phyloP scores from a whole-genome alignment of 805 yeast species.

The Isabelozyma gotoi region DNA sequence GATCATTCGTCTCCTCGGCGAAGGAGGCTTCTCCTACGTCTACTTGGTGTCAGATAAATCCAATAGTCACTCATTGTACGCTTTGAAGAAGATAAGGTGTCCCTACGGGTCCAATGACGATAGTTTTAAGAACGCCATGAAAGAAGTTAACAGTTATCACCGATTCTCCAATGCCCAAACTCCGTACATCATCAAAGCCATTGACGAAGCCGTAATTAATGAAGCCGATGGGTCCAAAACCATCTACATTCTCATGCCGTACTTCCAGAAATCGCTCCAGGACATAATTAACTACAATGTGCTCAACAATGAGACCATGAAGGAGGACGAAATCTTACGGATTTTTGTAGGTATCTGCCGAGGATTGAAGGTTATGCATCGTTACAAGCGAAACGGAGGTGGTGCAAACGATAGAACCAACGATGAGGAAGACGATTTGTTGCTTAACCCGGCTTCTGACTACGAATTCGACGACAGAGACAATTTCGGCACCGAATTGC shows the following conservation, averaged over 20 bases:
- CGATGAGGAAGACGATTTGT: constrained; percentile 26
- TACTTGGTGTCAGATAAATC: constrained; percentile 62
- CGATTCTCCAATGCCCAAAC: constrained; percentile 54
- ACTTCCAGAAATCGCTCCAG: constrained; percentile 69
- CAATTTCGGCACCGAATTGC: constrained; percentile 44
- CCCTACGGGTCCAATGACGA: constrained; percentile 82
- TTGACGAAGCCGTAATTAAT: constrained; percentile 70
- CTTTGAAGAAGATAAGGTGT: constrained; percentile 83
- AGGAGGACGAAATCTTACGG: constrained; percentile 62
- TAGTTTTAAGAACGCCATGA: constrained; percentile 57
- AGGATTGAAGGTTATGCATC: constrained; percentile 77
- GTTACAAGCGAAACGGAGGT: constrained; percentile 38
- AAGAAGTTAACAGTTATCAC: constrained; percentile 74
- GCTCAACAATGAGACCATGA: constrained; percentile 51
- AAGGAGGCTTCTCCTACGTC: constrained; percentile 87
- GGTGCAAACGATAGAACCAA: constrained; percentile 12
- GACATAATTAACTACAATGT: constrained; percentile 70
- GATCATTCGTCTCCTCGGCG: constrained; percentile 76
- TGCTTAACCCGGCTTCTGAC: constrained; percentile 17
- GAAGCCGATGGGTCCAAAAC: constrained; percentile 80
- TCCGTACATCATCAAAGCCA: constrained; percentile 66
- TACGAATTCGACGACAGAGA: constrained; percentile 30
- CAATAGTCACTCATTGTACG: constrained; percentile 51
- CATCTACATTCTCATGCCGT: constrained; percentile 78
- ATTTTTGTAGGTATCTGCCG: constrained; percentile 68